Evolutionary conservation across 495 filamentous ascomycete genomes (phyloP), one percentile per base, ranked within the genome.

Genomic region (Ascobolus immersus): DNA sequence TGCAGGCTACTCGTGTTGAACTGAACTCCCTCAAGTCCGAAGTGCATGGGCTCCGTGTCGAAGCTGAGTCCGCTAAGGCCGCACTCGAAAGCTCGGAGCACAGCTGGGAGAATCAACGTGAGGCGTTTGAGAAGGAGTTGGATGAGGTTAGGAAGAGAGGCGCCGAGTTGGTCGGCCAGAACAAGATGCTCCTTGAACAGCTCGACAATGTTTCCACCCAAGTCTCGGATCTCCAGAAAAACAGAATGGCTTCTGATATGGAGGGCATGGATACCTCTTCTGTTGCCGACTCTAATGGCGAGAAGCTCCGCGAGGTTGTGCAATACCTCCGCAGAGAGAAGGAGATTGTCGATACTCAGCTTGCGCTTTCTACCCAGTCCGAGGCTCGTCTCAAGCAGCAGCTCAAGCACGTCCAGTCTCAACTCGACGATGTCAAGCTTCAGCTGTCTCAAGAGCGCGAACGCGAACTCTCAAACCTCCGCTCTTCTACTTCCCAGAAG

Each of bases 271-370:
- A 67, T 12, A 48, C 45, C 27, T 48, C 51, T 4, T 51, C 59
- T 6, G 48, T 52, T 6, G 40, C 48, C 12, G 39, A 31, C n/a
- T n/a, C 51, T 12, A 53, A 56, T 11, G 54, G 61, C 0, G 74
- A 78, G 36, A 73, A 75, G 38, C 64, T 92, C 17, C 73, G 82
- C 36, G 80, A 92, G 44, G 62, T 94, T 24, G 81, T 89, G 52
- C 71, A 66, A 32, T 94, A 79, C 53, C 57, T 94, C 34, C 71
- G 89, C n/a, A 69, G 77, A 28, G 89, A 94, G 55, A 94, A 93
- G 55, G 82, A 94, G 44, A 94, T 99, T 43, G 69, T 93, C 3
- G 82, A 94, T 37, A 78, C 92, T 5, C 82, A 94, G 45, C 78
- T 77, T 38, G 79, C 93, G 40, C 62, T 92, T 21, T 77, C 78